phyloP scores from a whole-genome alignment of 2,329 filamentous ascomycete species.

The Stachybotrys elegans region DNA sequence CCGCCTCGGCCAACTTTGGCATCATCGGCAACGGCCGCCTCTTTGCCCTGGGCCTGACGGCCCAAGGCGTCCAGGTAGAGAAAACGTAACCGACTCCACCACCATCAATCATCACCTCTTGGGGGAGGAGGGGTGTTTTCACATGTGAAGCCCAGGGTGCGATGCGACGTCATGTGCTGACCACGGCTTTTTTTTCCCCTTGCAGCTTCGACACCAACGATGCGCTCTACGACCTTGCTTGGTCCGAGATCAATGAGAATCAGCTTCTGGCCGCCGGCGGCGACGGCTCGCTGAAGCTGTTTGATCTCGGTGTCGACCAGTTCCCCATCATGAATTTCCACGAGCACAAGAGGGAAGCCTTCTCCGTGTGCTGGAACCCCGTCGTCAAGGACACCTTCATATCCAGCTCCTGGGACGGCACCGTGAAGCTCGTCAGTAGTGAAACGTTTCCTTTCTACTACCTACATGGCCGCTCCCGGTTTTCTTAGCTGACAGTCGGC shows the following conservation, averaged over 20 bases:
- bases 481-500: too few relatives aligned
- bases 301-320: conserved; percentile 73
- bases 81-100: too few relatives aligned
- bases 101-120: too few relatives aligned
- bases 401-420: conserved; percentile 93
- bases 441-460: too few relatives aligned
- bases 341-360: conserved; percentile 90
- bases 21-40: conserved; percentile 93
- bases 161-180: too few relatives aligned
- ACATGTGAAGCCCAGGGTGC: too few relatives aligned
- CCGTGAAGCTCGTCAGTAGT: conserved; percentile 76
- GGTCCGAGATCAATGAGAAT: conserved; percentile 96
- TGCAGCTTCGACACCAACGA: conserved; percentile 92
- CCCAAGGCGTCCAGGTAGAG: conserved; percentile 76
- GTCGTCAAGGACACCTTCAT: conserved; percentile 86
- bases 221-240: conserved; percentile 88
- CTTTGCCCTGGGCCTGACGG: conserved; percentile 77
- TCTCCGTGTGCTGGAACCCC: conserved; percentile 89
- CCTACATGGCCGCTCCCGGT: too few relatives aligned
- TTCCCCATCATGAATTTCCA: conserved; percentile 91
- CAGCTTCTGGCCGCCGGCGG: conserved; percentile 86
- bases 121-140: too few relatives aligned
- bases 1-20: conserved; percentile 89
- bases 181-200: conserved; percentile 1
- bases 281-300: conserved; percentile 92